These are phyloP conservation scores for Pseudohyphozyma bogoriensis DNA, from an alignment of 768 basidiomycete species.

Conservation along the genomic window DNA sequence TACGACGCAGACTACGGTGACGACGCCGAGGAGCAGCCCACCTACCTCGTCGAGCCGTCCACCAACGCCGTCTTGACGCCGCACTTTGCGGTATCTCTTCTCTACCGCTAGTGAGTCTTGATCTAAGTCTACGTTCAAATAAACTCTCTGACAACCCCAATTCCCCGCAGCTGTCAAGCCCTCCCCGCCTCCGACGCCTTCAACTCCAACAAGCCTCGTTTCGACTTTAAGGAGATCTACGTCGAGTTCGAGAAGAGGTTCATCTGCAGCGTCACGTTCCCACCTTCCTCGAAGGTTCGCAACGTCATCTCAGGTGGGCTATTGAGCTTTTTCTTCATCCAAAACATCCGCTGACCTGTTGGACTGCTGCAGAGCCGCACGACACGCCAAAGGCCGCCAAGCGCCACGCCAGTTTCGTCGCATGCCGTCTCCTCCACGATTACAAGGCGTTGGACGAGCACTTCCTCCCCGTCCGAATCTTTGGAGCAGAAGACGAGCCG, in stretches of 20 bases:
- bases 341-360: background rate
- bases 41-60: background rate
- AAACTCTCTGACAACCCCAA: background rate
- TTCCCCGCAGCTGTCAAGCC: background rate
- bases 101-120: background rate
- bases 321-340: no score
- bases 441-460: conserved; percentile 5
- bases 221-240: background rate
- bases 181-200: conserved; percentile 13
- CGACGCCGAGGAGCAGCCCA: background rate
- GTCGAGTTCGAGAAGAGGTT: background rate
- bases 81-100: conserved; percentile 3
- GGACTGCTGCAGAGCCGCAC: background rate
- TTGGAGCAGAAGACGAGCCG: background rate
- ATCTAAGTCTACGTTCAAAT: background rate
- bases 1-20: conserved; percentile 5
- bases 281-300: background rate
- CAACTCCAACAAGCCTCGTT: background rate
- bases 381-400: background rate
- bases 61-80: conserved; percentile 6
- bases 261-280: background rate
- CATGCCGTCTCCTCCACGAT: conserved; percentile 4
- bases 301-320: background rate
- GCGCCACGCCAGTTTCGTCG: background rate
- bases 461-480: background rate